A percentile compares a stretch with the other conserved stretches of the same genome.
Evolutionary conservation across 768 basidiomycete species (phyloP).

Genomic region (Boletus coccyginus): DNA sequence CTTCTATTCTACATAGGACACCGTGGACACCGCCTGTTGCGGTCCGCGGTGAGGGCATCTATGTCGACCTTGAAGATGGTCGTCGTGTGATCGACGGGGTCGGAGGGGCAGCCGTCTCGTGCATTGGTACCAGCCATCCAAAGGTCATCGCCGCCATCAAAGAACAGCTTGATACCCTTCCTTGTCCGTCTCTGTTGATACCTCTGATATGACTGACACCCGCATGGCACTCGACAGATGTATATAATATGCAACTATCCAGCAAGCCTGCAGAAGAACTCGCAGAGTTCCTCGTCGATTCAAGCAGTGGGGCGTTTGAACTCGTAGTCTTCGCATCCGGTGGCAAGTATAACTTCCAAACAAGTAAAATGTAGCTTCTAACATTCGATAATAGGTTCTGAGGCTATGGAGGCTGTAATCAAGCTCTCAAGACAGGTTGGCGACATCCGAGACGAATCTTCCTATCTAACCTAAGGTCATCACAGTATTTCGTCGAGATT

Average conservation of each 20-base stretch:
- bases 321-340: conserved; percentile 71
- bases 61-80: conserved; percentile 71
- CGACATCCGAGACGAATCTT: background rate
- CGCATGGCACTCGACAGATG: conserved; percentile 47
- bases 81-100: conserved; percentile 70
- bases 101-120: conserved; percentile 83
- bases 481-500: conserved; percentile 67
- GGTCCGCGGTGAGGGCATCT: conserved; percentile 61
- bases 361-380: background rate
- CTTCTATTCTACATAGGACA: conserved; percentile 62
- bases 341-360: conserved; percentile 40
- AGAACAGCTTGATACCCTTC: conserved; percentile 73
- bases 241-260: conserved; percentile 83
- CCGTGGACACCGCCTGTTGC: conserved; percentile 76
- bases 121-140: conserved; percentile 73
- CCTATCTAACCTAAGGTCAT: conserved; percentile 9
- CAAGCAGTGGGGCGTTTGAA: conserved; percentile 72
- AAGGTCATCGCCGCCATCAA: conserved; percentile 72
- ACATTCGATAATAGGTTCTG: conserved; percentile 54
- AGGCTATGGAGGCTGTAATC: conserved; percentile 86
- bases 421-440: conserved; percentile 77
- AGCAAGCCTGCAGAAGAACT: conserved; percentile 80
- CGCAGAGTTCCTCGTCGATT: conserved; percentile 61
- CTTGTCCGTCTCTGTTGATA: conserved; percentile 49
- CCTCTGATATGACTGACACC: background rate